These are phyloP conservation scores for Hymenochaete sp. DNA, from an alignment of 1,284 basidiomycete genomes.

Conservation along the genomic window DNA sequence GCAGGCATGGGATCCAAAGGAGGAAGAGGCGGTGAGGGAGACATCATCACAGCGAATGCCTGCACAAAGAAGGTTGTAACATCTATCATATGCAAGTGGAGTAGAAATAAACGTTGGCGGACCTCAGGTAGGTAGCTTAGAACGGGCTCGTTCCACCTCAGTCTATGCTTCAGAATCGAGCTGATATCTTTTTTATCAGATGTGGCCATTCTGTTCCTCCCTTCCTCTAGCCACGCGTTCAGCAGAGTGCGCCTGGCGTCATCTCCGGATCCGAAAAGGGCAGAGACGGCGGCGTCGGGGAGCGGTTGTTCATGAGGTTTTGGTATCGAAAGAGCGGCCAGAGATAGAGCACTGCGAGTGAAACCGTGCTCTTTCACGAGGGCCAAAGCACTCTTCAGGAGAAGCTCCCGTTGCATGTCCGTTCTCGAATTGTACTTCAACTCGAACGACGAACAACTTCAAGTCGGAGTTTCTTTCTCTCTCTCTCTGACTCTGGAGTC, in stretches of 20 bases:
- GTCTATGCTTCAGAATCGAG: conserved; percentile 42
- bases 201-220: conserved; percentile 42
- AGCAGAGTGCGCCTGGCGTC: conserved; percentile 55
- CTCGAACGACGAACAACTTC: background rate
- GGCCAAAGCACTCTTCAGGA: conserved; percentile 54
- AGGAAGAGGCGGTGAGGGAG: conserved; percentile 37
- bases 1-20: conserved; percentile 52
- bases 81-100: background rate
- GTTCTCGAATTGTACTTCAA: background rate
- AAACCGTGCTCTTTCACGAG: conserved; percentile 61
- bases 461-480: background rate
- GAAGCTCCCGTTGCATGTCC: conserved; percentile 15
- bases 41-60: conserved; percentile 57
- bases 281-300: conserved; percentile 57
- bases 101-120: conserved; percentile 16
- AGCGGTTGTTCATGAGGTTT: conserved; percentile 48
- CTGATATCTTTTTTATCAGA: conserved; percentile 29
- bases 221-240: conserved; percentile 61
- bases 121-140: conserved; percentile 58
- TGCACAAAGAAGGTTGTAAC: conserved; percentile 22
- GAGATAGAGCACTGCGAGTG: conserved; percentile 58
- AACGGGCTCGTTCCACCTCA: conserved; percentile 58
- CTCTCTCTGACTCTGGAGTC: background rate
- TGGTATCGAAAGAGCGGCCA: conserved; percentile 48
- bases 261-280: conserved; percentile 65